A percentile compares a stretch with the other conserved stretches of the same genome.
These are phyloP conservation scores for Blepharisma stoltei DNA, from an alignment of 73 alveolate genomes.

Conservation along the genomic window DNA sequence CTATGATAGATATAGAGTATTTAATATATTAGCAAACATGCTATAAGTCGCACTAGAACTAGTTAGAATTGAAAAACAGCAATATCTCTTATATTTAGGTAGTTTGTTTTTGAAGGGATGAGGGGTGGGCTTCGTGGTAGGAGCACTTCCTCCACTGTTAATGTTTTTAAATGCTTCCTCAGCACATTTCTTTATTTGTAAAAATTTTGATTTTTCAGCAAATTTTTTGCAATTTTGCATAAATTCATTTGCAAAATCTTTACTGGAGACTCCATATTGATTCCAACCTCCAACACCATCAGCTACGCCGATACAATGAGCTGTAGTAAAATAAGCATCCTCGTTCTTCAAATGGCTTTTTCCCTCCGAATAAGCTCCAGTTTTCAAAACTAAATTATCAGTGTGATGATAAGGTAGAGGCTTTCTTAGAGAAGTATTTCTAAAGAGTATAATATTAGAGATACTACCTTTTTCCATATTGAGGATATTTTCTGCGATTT, in stretches of 20 bases:
- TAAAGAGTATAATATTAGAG: background rate
- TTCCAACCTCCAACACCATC: constrained; percentile 15
- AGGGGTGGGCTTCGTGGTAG: no score
- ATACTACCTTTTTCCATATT: background rate
- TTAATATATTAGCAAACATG: no score
- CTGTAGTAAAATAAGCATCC: background rate
- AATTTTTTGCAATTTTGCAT: background rate
- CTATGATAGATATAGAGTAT: no score
- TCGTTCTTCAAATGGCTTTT: background rate
- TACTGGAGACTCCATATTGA: background rate
- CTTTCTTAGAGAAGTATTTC: background rate
- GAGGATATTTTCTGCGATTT: background rate
- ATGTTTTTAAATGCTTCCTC: no score
- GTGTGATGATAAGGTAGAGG: background rate
- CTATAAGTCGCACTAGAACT: no score
- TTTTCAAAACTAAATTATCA: background rate
- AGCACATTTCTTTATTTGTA: no score
- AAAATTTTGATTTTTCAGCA: background rate
- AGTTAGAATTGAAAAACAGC: no score
- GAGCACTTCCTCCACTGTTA: background rate
- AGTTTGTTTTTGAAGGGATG: no score
- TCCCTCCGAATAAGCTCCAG: background rate
- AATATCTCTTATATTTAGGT: no score
- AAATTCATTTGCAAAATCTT: constrained; percentile 1
- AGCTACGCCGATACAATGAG: background rate